Percentiles rank a stretch among this genome's conserved stretches.
These are phyloP conservation scores for Carnegiea gigantea DNA, from an alignment of 179 eudicot genomes.

Conservation along the genomic window DNA sequence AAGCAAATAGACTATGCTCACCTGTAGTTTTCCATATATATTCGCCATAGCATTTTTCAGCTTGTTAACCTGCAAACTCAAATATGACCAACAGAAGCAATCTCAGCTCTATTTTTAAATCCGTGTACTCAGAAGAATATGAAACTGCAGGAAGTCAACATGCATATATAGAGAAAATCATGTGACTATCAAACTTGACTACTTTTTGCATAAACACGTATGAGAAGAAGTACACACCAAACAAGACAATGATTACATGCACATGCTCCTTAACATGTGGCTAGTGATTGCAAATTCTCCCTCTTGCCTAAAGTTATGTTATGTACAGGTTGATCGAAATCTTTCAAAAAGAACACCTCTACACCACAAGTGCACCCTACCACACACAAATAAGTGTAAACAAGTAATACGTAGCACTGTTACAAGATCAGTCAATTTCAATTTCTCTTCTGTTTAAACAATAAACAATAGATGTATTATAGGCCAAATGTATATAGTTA, in stretches of 20 bases:
- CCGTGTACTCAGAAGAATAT: too few relatives aligned
- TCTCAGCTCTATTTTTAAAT: neutral
- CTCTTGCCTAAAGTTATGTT: neutral
- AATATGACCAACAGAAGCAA: neutral
- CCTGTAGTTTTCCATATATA: slow-evolving; percentile 86
- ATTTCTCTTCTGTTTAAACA: neutral
- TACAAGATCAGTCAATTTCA: neutral
- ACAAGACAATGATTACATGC: neutral
- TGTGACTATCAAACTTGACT: neutral
- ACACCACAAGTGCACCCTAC: neutral
- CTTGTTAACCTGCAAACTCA: slow-evolving; percentile 58
- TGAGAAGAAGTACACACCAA: neutral
- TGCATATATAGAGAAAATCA: neutral
- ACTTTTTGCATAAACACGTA: neutral
- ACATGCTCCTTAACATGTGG: neutral
- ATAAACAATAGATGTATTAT: neutral
- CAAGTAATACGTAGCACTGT: neutral
- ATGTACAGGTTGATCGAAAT: neutral
- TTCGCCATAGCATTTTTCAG: slow-evolving; percentile 83
- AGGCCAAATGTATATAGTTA: neutral
- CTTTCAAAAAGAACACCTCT: neutral
- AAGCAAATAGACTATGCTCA: slow-evolving; percentile 22
- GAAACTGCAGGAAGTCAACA: too few relatives aligned
- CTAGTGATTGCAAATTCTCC: neutral
- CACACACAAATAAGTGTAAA: neutral